Evolutionary conservation across 345 rosid genomes (phyloP).

Genomic region (Populus alba): DNA sequence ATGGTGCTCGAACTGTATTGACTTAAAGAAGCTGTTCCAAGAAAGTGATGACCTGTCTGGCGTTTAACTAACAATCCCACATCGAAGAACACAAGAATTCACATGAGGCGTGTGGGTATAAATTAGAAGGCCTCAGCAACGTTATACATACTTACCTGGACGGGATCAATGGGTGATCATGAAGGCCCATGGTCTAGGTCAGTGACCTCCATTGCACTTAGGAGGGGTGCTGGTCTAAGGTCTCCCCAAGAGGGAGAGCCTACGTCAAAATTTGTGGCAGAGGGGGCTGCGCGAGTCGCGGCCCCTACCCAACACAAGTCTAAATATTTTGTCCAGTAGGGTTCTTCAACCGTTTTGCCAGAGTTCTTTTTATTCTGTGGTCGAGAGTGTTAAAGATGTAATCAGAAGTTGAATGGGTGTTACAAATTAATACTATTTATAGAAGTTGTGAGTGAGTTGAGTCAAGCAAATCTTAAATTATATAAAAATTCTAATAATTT

Average conservation of each 20-base stretch:
- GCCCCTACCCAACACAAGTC: not conserved
- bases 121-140: not conserved
- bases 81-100: not conserved
- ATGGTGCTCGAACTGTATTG: too few relatives aligned
- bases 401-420: too few relatives aligned
- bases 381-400: rapidly evolving
- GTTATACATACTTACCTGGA: slow-evolving; percentile 17
- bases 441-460: too few relatives aligned
- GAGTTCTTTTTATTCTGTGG: too few relatives aligned
- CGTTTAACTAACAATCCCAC: not conserved
- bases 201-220: slow-evolving; percentile 19
- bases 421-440: too few relatives aligned
- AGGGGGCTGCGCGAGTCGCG: slow-evolving; percentile 26
- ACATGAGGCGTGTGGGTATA: not conserved
- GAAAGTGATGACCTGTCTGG: not conserved
- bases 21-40: too few relatives aligned
- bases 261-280: slow-evolving; percentile 38
- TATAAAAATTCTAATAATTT: too few relatives aligned
- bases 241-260: slow-evolving; percentile 28
- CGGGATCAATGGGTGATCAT: slow-evolving; percentile 26
- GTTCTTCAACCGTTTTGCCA: too few relatives aligned
- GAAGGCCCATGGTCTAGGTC: slow-evolving; percentile 13
- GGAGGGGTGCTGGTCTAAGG: slow-evolving; percentile 23
- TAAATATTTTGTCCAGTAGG: rapidly evolving
- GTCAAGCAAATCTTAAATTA: too few relatives aligned